A percentile compares a stretch with the other conserved stretches of the same genome.
Conservation (phyloP, 2,329 filamentous ascomycete genomes). For the Massarina eburnea region DNA sequence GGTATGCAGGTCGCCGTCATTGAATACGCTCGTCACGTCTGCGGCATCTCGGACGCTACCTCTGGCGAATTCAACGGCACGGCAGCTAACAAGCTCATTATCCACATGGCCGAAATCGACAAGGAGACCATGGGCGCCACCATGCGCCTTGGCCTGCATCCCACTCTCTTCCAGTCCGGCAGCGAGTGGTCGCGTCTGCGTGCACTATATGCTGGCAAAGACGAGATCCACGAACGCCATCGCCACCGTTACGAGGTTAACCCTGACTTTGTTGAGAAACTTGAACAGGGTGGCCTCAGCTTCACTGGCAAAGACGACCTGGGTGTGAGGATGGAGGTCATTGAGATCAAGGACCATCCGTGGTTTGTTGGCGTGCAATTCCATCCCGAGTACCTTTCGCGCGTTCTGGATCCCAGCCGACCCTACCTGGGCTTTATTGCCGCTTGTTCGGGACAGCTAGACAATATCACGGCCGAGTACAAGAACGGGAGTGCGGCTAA, state of each 20-base stretch:
- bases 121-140: constrained; percentile 78
- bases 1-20: constrained; percentile 93
- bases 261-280: constrained; percentile 69
- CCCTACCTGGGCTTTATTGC: constrained; percentile 86
- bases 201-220: constrained; percentile 65
- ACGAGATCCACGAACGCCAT: constrained; percentile 67
- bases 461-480: constrained; percentile 44
- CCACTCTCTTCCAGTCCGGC: constrained; percentile 72
- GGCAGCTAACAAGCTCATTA: constrained; percentile 70
- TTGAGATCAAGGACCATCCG: constrained; percentile 80
- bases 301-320: constrained; percentile 81
- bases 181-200: constrained; percentile 80
- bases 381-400: constrained; percentile 82
- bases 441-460: constrained; percentile 69
- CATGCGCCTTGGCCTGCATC: constrained; percentile 78
- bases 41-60: constrained; percentile 60
- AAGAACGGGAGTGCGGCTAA: constrained; percentile 18
- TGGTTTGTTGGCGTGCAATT: constrained; percentile 87
- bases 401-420: constrained; percentile 72
- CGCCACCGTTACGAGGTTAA: constrained; percentile 92
- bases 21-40: constrained; percentile 79
- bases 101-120: constrained; percentile 91
- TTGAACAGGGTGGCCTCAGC: constrained; percentile 69
- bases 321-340: constrained; percentile 77
- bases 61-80: constrained; percentile 60